Evolutionary conservation across 768 basidiomycete genomes (phyloP), one percentile per base, ranked within the genome.

Genomic region (Boletales sp.): DNA sequence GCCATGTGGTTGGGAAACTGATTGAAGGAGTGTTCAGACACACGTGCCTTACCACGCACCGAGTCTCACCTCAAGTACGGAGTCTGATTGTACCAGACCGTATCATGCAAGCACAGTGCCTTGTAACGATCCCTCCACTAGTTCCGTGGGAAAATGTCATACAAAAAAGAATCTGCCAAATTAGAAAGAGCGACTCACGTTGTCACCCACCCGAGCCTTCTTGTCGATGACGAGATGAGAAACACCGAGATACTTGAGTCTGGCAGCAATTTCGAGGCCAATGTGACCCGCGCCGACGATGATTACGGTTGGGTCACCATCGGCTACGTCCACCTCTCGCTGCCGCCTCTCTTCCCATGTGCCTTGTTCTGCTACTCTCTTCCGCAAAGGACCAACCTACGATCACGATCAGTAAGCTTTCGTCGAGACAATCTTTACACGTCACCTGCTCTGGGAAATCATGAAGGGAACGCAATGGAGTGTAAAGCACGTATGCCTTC

Each of bases 211-310:
- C 5, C 76, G 68, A 15, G 67, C 47, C 45, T 79, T 75, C 57
- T 70, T 72, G 54, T 87, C 86, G 12, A 86, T 66, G 15, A 84
- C 63, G 10, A 90, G 67, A 1, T 75, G 69, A 1, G 70, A 57
- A 12, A 90, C 65, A 18, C 77, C 81, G 19, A 87, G 68, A 38
- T 71, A 72, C 57, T 83, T 83, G 47, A 90, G 68, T 17, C 84
- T 72, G 2, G 84, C 84, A 1, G 86, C 85, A 2, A 81, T 60
- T 36, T 75, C 79, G 29, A 92, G 66, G 2, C 87, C 89, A 53
- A 76, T 78, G 49, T 88, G 87, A 0, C 84, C 85, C 0, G 75
- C 84, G 10, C 84, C 82, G n/a, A 86, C 67, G 21, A 88, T 69
- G 21, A 87, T 61, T 8, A 85, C 87, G 2, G 73, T 74, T 0